Percentiles rank a stretch among this genome's conserved stretches.
Conservation (phyloP, 2,329 filamentous ascomycete genomes). For the Chaetomium sp. region DNA sequence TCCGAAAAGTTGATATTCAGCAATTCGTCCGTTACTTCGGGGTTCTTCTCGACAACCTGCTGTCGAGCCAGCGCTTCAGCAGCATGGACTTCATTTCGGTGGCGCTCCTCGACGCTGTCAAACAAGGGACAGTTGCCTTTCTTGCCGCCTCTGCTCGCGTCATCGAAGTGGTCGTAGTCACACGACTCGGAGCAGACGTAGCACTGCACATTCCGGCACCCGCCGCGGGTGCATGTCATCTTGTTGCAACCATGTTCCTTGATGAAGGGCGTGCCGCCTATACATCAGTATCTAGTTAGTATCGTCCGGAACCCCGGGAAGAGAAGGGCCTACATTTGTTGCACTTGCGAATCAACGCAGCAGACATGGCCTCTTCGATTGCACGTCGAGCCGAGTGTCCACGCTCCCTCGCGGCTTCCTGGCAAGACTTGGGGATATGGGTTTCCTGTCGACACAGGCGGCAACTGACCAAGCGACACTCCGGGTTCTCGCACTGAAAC, state of each 20-base stretch:
- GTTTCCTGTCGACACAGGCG: conserved; percentile 68
- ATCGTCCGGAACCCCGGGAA: background rate
- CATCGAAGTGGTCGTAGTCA: conserved; percentile 72
- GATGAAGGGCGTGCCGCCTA: conserved; percentile 71
- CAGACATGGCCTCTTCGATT: conserved; percentile 84
- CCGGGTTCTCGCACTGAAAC: conserved; percentile 69
- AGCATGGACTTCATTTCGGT: conserved; percentile 62
- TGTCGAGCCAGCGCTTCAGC: conserved; percentile 62
- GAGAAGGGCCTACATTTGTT: conserved; percentile 56
- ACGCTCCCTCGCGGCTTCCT: conserved; percentile 63
- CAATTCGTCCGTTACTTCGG: conserved; percentile 58
- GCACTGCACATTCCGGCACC: conserved; percentile 59
- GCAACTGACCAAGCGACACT: conserved; percentile 66
- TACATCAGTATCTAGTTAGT: conserved; percentile 20
- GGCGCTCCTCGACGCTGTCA: conserved; percentile 61
- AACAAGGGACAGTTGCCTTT: conserved; percentile 66
- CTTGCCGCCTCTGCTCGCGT: conserved; percentile 50
- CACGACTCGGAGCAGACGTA: conserved; percentile 72
- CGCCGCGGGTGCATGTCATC: conserved; percentile 66
- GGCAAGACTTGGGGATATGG: conserved; percentile 73
- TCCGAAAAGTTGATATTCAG: conserved; percentile 64
- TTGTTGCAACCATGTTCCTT: conserved; percentile 84
- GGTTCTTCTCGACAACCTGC: conserved; percentile 60
- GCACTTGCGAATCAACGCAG: conserved; percentile 75
- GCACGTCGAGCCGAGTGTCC: conserved; percentile 63